Evolutionary conservation across 352 stramenopile genomes (phyloP).

Genomic region (Pythium vanterpoolii): DNA sequence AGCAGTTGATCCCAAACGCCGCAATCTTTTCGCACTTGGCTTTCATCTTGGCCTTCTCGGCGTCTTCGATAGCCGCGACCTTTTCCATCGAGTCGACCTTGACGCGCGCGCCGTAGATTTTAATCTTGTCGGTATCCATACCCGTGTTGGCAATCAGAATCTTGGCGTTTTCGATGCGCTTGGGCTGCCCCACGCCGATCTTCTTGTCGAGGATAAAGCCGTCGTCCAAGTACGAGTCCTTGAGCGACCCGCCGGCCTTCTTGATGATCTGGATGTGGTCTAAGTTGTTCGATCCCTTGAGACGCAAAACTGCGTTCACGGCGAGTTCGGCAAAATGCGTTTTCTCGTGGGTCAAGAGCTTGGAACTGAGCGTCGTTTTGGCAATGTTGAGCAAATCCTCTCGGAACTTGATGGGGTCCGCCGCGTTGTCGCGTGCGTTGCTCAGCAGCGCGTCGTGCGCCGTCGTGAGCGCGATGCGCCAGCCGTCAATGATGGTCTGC

Average conservation of each 20-base stretch:
- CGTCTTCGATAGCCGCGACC: slow-evolving; percentile 98
- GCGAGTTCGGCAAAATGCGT: slow-evolving; percentile 96
- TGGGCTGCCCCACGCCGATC: slow-evolving; percentile 93
- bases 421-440: slow-evolving; percentile 79
- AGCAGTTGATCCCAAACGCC: slow-evolving; percentile 98
- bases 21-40: slow-evolving; percentile 98
- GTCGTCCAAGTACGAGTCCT: slow-evolving; percentile 98
- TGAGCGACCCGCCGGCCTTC: slow-evolving; percentile 94
- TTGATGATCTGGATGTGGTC: slow-evolving; percentile 99
- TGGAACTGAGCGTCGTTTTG: slow-evolving; percentile 97
- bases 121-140: slow-evolving; percentile 99
- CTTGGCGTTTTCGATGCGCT: slow-evolving; percentile 97
- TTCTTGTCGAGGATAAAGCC: slow-evolving; percentile 99
- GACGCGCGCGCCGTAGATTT: slow-evolving; percentile 98
- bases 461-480: slow-evolving; percentile 90
- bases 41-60: slow-evolving; percentile 99
- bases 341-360: slow-evolving; percentile 98
- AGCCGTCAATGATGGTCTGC: slow-evolving; percentile 98
- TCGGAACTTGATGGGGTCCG: slow-evolving; percentile 86
- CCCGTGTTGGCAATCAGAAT: slow-evolving; percentile 99
- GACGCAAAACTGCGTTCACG: slow-evolving; percentile 95
- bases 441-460: slow-evolving; percentile 90
- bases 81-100: slow-evolving; percentile 99
- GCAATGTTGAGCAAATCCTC: slow-evolving; percentile 97
- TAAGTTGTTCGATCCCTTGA: slow-evolving; percentile 94